Evolutionary conservation across 371 early-diverging fungal genomes (phyloP).

Genomic region (Capniomyces stellatus): DNA sequence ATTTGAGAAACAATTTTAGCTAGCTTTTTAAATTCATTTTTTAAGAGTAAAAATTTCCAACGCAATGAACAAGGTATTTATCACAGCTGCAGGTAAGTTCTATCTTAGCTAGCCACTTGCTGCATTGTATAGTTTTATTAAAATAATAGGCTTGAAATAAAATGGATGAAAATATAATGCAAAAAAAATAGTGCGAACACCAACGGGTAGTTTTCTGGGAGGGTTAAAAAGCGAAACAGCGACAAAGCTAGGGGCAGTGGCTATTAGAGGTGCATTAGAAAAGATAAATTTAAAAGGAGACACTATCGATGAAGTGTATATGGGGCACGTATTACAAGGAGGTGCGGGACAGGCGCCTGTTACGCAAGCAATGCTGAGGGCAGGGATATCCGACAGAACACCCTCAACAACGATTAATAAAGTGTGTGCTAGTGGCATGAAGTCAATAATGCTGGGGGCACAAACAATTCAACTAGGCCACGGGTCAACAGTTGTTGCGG

Average conservation of each 20-base stretch:
- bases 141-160: neutral
- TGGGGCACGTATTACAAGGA: slow-evolving; percentile 82
- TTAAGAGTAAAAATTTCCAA: too few relatives aligned
- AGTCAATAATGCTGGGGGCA: slow-evolving; percentile 57
- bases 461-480: slow-evolving; percentile 41
- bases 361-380: slow-evolving; percentile 55
- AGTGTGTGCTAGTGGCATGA: slow-evolving; percentile 90
- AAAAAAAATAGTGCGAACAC: slow-evolving; percentile 32
- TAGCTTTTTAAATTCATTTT: too few relatives aligned
- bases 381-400: slow-evolving; percentile 61
- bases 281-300: slow-evolving; percentile 38
- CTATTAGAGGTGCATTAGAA: slow-evolving; percentile 49
- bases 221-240: slow-evolving; percentile 42
- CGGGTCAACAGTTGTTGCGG: slow-evolving; percentile 56
- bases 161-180: neutral
- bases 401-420: slow-evolving; percentile 84
- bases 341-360: slow-evolving; percentile 70
- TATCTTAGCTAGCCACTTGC: too few relatives aligned
- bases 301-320: slow-evolving; percentile 68
- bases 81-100: neutral
- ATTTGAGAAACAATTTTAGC: too few relatives aligned
- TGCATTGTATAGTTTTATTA: neutral
- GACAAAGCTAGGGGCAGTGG: slow-evolving; percentile 47
- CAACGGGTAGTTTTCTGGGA: slow-evolving; percentile 56
- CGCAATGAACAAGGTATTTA: neutral